phyloP scores from a whole-genome alignment of 306 rosid genomes.

The Vigna reflexopilosa region DNA sequence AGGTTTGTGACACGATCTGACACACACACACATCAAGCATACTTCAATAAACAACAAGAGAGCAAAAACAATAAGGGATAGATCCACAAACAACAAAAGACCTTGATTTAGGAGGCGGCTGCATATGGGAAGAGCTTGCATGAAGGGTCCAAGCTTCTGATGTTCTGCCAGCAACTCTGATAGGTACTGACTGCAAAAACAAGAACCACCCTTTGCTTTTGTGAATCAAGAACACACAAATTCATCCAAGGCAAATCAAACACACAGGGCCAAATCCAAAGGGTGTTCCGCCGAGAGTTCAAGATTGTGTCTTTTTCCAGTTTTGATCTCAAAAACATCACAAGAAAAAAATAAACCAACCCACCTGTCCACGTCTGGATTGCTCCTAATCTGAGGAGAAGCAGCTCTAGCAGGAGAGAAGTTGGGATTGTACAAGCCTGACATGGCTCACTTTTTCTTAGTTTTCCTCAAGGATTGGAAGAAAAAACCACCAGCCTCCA shows the following conservation, averaged over 20 bases:
- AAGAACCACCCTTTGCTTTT: slow-evolving; percentile 35
- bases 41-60: slow-evolving; percentile 7
- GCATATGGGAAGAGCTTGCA: slow-evolving; percentile 90
- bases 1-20: slow-evolving; percentile 58
- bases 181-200: slow-evolving; percentile 73
- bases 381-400: slow-evolving; percentile 92
- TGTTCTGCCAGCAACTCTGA: slow-evolving; percentile 92
- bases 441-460: slow-evolving; percentile 71
- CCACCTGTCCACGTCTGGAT: slow-evolving; percentile 80
- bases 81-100: slow-evolving; percentile 7
- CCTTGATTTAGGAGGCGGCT: slow-evolving; percentile 96
- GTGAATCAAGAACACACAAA: slow-evolving; percentile 53
- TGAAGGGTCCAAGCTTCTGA: slow-evolving; percentile 95
- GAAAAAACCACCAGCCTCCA: slow-evolving; percentile 27
- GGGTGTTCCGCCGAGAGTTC: slow-evolving; percentile 16
- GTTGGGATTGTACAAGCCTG: slow-evolving; percentile 89
- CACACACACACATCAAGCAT: slow-evolving; percentile 38
- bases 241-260: slow-evolving; percentile 36
- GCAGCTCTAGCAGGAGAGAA: slow-evolving; percentile 96
- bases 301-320: slow-evolving; percentile 39
- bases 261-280: slow-evolving; percentile 16
- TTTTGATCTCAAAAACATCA: slow-evolving; percentile 30
- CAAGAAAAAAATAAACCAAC: background rate
- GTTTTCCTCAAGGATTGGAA: slow-evolving; percentile 60
- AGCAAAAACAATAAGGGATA: slow-evolving; percentile 24